These are phyloP conservation scores for Talaromyces adpressus DNA, from an alignment of 495 filamentous ascomycete genomes.

Conservation along the genomic window DNA sequence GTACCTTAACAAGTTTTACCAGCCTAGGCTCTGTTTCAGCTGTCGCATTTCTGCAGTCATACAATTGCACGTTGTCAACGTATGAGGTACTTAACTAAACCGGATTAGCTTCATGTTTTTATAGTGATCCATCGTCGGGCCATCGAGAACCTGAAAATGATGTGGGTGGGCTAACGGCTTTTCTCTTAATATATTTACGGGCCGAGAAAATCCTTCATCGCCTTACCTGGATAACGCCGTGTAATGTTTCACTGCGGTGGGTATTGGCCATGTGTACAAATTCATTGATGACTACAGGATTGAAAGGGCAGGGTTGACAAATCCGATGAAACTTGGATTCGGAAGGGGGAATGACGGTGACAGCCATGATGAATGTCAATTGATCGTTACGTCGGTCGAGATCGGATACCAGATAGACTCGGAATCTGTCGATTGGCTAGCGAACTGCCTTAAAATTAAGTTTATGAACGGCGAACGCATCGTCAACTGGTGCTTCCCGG, in stretches of 20 bases:
- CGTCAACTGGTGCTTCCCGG: too few species aligned
- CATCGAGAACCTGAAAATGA: background rate
- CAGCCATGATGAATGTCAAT: background rate
- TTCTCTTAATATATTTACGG: background rate
- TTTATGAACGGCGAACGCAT: background rate
- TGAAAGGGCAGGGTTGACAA: too few species aligned
- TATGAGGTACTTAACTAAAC: background rate
- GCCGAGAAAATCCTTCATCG: background rate
- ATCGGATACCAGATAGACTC: background rate
- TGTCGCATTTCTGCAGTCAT: background rate
- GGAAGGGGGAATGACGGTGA: too few species aligned
- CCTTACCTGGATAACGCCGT: background rate
- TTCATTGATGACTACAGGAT: too few species aligned
- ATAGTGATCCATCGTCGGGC: slow-evolving; percentile 9
- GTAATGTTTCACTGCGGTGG: background rate
- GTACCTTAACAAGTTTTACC: background rate
- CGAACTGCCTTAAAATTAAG: background rate
- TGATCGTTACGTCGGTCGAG: background rate
- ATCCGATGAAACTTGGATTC: too few species aligned
- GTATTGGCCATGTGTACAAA: background rate
- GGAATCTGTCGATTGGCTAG: too few species aligned
- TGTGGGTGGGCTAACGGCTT: background rate
- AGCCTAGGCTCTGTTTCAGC: background rate
- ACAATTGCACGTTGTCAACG: background rate
- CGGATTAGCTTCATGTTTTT: slow-evolving; percentile 15